Conservation (phyloP, 306 rosid genomes). For the Sicyos baderoa region DNA sequence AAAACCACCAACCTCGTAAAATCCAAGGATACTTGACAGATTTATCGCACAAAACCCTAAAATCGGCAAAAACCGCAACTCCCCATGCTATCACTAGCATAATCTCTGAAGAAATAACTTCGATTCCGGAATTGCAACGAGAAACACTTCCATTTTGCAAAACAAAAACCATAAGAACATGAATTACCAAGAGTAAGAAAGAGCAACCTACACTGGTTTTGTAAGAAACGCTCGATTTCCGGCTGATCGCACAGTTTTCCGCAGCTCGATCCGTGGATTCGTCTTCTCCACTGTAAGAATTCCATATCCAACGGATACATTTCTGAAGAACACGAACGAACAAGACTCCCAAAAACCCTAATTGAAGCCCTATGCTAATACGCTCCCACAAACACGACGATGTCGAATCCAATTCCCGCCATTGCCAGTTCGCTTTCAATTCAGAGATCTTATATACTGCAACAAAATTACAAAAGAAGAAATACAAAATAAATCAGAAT, state of each 20-base stretch:
- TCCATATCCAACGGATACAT: slow-evolving; percentile 20
- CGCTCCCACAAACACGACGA: slow-evolving; percentile 66
- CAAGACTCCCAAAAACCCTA: slow-evolving; percentile 36
- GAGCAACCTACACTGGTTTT: slow-evolving; percentile 46
- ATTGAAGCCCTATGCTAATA: slow-evolving; percentile 44
- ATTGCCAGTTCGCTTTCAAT: slow-evolving; percentile 38
- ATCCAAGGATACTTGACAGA: slow-evolving; percentile 53
- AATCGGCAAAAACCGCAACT: slow-evolving; percentile 32
- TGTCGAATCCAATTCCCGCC: slow-evolving; percentile 36
- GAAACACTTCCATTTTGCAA: slow-evolving; percentile 39
- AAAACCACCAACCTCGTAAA: slow-evolving; percentile 79
- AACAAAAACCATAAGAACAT: slow-evolving; percentile 30
- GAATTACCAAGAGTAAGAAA: slow-evolving; percentile 34
- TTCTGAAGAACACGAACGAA: slow-evolving; percentile 28
- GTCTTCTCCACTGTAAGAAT: slow-evolving; percentile 24
- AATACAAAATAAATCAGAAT: neutral
- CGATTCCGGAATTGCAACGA: slow-evolving; percentile 34
- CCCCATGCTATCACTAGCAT: slow-evolving; percentile 46
- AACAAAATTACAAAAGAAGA: neutral
- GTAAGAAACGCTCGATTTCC: slow-evolving; percentile 36
- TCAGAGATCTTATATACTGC: slow-evolving; percentile 16
- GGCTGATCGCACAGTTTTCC: slow-evolving; percentile 24
- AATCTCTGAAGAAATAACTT: slow-evolving; percentile 46
- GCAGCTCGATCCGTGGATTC: slow-evolving; percentile 22
- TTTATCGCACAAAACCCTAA: slow-evolving; percentile 26